Base-by-base conservation (phyloP, 2,329 filamentous ascomycete species). In the Fusarium drepaniforme region DNA sequence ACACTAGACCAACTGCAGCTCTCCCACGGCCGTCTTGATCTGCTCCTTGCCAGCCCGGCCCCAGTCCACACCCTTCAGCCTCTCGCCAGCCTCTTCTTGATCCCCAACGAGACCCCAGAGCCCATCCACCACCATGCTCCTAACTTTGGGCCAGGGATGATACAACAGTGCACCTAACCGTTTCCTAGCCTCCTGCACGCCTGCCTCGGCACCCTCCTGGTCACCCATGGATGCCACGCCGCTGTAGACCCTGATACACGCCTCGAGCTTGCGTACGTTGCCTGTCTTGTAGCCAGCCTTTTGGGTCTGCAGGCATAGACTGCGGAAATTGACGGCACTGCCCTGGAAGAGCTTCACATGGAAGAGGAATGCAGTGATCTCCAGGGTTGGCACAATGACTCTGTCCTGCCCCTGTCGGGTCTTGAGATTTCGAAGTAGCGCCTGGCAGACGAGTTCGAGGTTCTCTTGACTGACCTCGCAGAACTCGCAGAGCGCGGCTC, bases 281-380 rank as follows among this genome's bases (percentile, higher is more conserved):
- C 93, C 91, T 1, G 93, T 93, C 83, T 96, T 96, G 85, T 93
- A 96, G 73, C 96, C 93, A 1, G 93, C 89, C 82, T 93, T 95
- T 79, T 97, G 94, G 5, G 93, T 90, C 40, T 91, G 86, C 8
- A 91, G 86, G 69, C 95, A 94, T 4, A 98, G 84, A 8, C 82
- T 86, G 70, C 90, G 90, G 80, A 86, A 81, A 73, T 87, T 84
- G 18, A 86, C 74, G 8, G 75, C 75, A 75, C 82, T 85, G 30
- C 77, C 81, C 81, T 83, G 85, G 75, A 88, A 86, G 61, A 88
- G 81, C 13, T 83, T 88, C 56, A 85, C 88, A 84, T 96, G 91
- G 81, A 97, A 88, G 37, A 98, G 83, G 77, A 97, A 97, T 0
- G 92, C 92, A 2, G 93, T 80, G 4, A 96, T 89, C 77, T 97